These are phyloP conservation scores for Golubevia pallescens DNA, from an alignment of 1,284 basidiomycete species.

Conservation along the genomic window DNA sequence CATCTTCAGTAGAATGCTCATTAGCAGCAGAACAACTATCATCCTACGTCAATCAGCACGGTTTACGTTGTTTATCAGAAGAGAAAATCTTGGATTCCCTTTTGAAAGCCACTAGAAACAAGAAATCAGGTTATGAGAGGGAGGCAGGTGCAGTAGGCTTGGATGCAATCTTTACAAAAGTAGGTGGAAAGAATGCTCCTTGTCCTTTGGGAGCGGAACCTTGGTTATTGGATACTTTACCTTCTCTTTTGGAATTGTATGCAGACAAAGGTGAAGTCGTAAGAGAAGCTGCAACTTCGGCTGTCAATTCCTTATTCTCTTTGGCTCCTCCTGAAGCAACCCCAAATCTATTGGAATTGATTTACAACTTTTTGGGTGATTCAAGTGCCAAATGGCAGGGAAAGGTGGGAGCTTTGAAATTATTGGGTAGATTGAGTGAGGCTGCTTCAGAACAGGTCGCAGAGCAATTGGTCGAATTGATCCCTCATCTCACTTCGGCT, in stretches of 20 bases:
- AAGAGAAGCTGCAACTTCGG: constrained; percentile 77
- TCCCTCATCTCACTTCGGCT: constrained; percentile 84
- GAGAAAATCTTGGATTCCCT: constrained; percentile 64
- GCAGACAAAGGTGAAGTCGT: constrained; percentile 96
- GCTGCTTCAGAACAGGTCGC: constrained; percentile 82
- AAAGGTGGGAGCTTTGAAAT: constrained; percentile 90
- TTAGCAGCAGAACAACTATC: constrained; percentile 64
- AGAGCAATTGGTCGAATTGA: constrained; percentile 78
- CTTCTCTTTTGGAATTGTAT: constrained; percentile 81
- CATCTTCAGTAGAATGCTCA: constrained; percentile 44
- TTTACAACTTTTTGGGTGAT: constrained; percentile 78
- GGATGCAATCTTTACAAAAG: constrained; percentile 61
- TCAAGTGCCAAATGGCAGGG: constrained; percentile 84
- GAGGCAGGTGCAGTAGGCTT: constrained; percentile 84
- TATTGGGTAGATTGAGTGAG: constrained; percentile 71
- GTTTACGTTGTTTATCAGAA: constrained; percentile 58
- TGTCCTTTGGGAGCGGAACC: constrained; percentile 74
- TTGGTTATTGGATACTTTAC: constrained; percentile 80
- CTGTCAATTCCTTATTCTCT: constrained; percentile 85
- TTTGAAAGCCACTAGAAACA: constrained; percentile 75
- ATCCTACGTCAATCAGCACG: constrained; percentile 59
- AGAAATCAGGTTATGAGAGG: constrained; percentile 85
- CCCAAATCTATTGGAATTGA: constrained; percentile 72
- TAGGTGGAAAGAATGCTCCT: constrained; percentile 68
- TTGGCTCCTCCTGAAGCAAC: constrained; percentile 81